phyloP scores from a whole-genome alignment of 306 rosid species.

The Adenanthera pavonina region DNA sequence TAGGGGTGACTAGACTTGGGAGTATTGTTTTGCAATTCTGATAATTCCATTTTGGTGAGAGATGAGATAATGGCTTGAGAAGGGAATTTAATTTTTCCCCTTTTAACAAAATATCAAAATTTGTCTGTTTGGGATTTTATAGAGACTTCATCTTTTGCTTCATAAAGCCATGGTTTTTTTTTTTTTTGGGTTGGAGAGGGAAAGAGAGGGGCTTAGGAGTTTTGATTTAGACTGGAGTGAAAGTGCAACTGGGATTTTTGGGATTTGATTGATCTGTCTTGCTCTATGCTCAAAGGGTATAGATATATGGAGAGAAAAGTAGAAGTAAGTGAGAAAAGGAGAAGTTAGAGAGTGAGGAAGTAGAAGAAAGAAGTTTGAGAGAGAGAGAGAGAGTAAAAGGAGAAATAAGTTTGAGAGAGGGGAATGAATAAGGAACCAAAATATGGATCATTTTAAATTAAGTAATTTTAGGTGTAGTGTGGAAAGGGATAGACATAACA shows the following conservation, averaged over 20 bases:
- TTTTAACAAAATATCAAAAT: background rate
- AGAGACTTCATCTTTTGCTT: background rate
- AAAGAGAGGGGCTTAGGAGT: background rate
- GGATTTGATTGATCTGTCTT: background rate
- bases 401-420: background rate
- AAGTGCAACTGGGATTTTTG: background rate
- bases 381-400: background rate
- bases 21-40: conserved; percentile 58
- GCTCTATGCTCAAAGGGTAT: background rate
- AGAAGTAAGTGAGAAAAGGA: too few species aligned
- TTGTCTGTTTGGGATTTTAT: background rate
- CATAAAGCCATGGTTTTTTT: background rate
- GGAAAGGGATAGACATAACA: too few species aligned
- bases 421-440: background rate
- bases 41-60: conserved; percentile 58
- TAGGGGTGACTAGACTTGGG: background rate
- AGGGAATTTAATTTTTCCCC: background rate
- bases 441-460: background rate
- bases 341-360: background rate
- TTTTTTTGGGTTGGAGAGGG: background rate
- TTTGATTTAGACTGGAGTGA: too few species aligned
- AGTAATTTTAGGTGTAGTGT: too few species aligned
- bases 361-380: background rate
- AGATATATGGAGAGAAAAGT: too few species aligned
- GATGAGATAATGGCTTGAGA: background rate